phyloP scores from a whole-genome alignment of 257 asterid genomes.

The Striga asiatica region DNA sequence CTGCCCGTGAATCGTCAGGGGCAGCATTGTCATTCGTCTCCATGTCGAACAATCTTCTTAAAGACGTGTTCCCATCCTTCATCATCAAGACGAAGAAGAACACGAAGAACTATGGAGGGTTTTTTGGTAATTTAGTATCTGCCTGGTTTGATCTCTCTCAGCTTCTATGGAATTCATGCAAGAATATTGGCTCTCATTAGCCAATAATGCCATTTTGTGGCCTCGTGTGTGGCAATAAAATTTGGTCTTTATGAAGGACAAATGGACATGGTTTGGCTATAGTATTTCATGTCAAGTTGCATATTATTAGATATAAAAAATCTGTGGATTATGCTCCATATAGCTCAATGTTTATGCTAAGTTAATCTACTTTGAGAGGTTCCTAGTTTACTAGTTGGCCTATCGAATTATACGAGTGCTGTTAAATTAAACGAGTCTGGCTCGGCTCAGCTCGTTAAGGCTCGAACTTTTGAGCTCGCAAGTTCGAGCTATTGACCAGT shows the following conservation, averaged over 20 bases:
- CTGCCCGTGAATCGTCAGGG: slow-evolving; percentile 45
- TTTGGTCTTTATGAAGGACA: neutral
- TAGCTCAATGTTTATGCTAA: neutral
- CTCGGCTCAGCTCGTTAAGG: no score
- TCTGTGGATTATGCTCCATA: neutral
- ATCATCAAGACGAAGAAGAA: slow-evolving; percentile 28
- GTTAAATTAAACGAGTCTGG: no score
- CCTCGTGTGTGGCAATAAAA: neutral
- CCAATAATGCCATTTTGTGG: slow-evolving; percentile 35
- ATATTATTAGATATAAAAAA: neutral
- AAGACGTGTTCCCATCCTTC: slow-evolving; percentile 52
- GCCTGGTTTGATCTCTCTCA: slow-evolving; percentile 26
- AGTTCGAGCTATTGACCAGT: no score
- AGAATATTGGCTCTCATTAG: neutral
- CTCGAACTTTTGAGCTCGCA: no score
- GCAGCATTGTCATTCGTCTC: slow-evolving; percentile 14
- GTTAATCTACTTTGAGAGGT: neutral
- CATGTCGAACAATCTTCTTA: slow-evolving; percentile 51
- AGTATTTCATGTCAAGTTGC: slow-evolving; percentile 14
- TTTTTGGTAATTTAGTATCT: slow-evolving; percentile 40
- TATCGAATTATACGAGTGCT: no score
- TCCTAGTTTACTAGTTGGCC: no score
- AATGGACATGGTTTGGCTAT: neutral
- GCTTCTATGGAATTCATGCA: slow-evolving; percentile 22
- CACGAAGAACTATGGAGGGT: slow-evolving; percentile 23